Evolutionary conservation across 2,329 filamentous ascomycete genomes (phyloP).

Genomic region (Fusarium phyllophilum): DNA sequence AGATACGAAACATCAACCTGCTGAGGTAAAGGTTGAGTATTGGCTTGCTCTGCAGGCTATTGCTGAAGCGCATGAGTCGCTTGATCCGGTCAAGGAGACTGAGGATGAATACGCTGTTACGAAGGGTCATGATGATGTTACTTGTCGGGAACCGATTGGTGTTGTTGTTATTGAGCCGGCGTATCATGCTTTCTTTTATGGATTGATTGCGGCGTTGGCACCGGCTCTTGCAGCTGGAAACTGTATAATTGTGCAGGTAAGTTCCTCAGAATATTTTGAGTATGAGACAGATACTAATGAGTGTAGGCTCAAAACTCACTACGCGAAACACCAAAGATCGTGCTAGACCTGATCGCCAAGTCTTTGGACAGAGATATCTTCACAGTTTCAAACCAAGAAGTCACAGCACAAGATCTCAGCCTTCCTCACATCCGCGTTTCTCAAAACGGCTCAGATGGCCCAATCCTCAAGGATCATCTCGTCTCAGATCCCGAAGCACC

Average conservation of each 20-base stretch:
- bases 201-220: constrained; percentile 22
- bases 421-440: constrained; percentile 15
- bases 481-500: constrained; percentile 12
- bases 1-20: constrained; percentile 24
- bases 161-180: constrained; percentile 35
- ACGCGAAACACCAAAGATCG: constrained; percentile 6
- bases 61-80: constrained; percentile 15
- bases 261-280: neutral
- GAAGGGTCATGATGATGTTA: constrained; percentile 16
- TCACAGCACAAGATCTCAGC: neutral
- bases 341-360: constrained; percentile 5
- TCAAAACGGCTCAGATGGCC: constrained; percentile 4
- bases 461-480: neutral
- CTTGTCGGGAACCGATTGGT: constrained; percentile 20
- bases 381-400: neutral
- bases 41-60: constrained; percentile 36
- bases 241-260: constrained; percentile 31
- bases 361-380: constrained; percentile 21
- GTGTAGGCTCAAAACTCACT: constrained; percentile 1
- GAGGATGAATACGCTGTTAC: constrained; percentile 31
- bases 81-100: constrained; percentile 19
- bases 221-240: constrained; percentile 30
- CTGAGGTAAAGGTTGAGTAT: constrained; percentile 37
- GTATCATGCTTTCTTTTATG: constrained; percentile 34
- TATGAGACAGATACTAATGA: neutral